Conservation (phyloP, 2,329 filamentous ascomycete species). For the Colletotrichum somersetense region DNA sequence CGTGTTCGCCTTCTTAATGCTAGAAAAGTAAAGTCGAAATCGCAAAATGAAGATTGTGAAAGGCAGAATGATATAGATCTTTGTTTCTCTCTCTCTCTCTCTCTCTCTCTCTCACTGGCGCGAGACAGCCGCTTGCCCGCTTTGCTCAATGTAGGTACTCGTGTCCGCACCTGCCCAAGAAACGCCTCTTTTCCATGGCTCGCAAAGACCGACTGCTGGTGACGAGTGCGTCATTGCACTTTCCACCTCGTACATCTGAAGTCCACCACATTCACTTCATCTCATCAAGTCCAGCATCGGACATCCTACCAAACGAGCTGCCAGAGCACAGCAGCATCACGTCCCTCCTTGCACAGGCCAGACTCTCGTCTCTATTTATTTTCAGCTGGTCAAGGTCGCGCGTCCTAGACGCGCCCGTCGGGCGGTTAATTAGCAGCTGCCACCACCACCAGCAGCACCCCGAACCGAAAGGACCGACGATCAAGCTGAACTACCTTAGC, state of each 20-base stretch:
- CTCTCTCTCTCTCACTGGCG: neutral
- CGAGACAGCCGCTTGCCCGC: conserved; percentile 16
- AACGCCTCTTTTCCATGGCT: neutral
- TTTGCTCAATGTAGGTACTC: neutral
- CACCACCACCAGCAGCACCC: conserved; percentile 35
- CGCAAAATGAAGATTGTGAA: neutral
- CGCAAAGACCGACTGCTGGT: neutral
- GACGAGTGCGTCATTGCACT: conserved; percentile 19
- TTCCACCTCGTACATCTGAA: neutral
- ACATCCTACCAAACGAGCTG: conserved; percentile 8
- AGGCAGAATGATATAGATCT: conserved; percentile 4
- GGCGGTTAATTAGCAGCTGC: conserved; percentile 4
- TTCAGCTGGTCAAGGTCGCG: conserved; percentile 37
- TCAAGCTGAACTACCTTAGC: conserved; percentile 22
- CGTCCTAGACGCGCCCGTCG: conserved; percentile 21
- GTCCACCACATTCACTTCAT: neutral
- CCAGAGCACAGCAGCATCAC: neutral
- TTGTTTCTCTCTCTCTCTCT: too few relatives aligned
- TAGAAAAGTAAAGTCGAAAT: neutral
- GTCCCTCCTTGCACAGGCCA: neutral
- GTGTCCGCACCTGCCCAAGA: neutral
- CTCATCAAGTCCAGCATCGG: conserved; percentile 4
- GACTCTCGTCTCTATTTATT: neutral
- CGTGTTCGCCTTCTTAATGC: neutral
- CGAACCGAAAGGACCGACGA: conserved; percentile 37